Evolutionary conservation across 257 asterid genomes (phyloP), one percentile per base, ranked within the genome.

Genomic region (Cinchona pubescens): DNA sequence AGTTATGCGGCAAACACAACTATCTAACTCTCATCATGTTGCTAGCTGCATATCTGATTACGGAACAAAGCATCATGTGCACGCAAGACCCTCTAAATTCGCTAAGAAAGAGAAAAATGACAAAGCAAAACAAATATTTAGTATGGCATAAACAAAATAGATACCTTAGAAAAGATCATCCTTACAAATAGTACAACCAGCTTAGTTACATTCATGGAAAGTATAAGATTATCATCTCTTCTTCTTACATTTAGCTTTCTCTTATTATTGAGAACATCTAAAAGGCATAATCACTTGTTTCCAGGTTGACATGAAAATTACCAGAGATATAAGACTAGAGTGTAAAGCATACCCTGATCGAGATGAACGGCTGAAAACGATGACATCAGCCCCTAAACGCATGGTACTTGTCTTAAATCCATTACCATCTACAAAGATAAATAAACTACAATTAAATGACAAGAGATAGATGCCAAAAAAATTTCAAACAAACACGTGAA

Each of bases 401-500:
- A 93, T 93, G 84, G 98, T 93, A 82, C 98, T 93, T 78, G 98
- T 93, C 90, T 93, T 93, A 86, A 93, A 93, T 78, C 98, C 98
- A 86, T 93, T 93, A 73, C 98, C 98, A 84, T 93, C 98, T 93
- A 90, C 63, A 78, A 73, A 59, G 45, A 80, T 77, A 76, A 40
- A 63, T 35, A 72, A 2, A 62, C 40, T 27, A 62, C 59, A 67
- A 21, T 42, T n/a, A 55, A 46, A 27, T 56, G 53, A 30, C 21
- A 61, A 81, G 35, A 48, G 29, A 49, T 27, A 69, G 42, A 49
- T 32, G 27, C 25, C 49, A 35, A 45, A 58, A 46, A 49, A 38
- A 40, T 4, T 19, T 30, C 9, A 15, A n/a, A 48, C 35, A 60
- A 49, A 18, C 40, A 65, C 21, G 51, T 1, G 0, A 40, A 60